A percentile compares a stretch with the other conserved stretches of the same genome.
Evolutionary conservation across 2,329 filamentous ascomycete genomes (phyloP).

Genomic region (Penicillium sp.): DNA sequence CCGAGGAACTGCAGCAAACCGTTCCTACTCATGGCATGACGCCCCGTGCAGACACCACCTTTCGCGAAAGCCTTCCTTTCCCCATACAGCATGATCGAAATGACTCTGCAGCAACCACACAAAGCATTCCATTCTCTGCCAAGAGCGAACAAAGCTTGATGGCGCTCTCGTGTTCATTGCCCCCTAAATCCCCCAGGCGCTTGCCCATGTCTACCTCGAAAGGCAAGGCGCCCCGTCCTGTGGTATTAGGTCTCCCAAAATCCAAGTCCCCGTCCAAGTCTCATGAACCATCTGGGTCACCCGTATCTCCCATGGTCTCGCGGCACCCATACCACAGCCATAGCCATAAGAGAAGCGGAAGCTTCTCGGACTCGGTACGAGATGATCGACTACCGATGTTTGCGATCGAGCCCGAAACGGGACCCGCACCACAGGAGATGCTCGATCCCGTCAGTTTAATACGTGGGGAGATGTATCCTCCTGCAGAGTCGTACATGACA

Average conservation of each 20-base stretch:
- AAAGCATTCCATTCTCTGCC: constrained; percentile 39
- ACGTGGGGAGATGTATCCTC: constrained; percentile 79
- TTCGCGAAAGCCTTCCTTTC: constrained; percentile 21
- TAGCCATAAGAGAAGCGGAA: constrained; percentile 79
- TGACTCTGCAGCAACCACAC: constrained; percentile 36
- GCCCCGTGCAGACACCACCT: constrained; percentile 10
- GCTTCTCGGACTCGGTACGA: constrained; percentile 79
- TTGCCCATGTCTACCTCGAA: constrained; percentile 33
- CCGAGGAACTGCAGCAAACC: constrained; percentile 18
- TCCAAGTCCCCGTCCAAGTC: constrained; percentile 25
- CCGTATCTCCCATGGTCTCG: constrained; percentile 32
- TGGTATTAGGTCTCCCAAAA: constrained; percentile 39
- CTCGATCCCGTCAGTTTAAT: constrained; percentile 82
- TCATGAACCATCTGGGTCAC: constrained; percentile 25
- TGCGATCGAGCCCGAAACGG: constrained; percentile 45
- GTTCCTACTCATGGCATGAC: constrained; percentile 1
- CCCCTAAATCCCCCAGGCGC: constrained; percentile 48
- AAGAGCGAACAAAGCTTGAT: constrained; percentile 56
- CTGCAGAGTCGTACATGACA: constrained; percentile 77
- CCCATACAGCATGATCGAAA: constrained; percentile 35
- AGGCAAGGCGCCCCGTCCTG: constrained; percentile 43
- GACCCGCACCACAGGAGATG: constrained; percentile 57
- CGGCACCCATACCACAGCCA: constrained; percentile 54
- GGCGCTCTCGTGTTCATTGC: constrained; percentile 61
- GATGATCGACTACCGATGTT: constrained; percentile 61